A percentile compares a stretch with the other conserved stretches of the same genome.
These are phyloP conservation scores for Yamadazyma pseudoaaseri DNA, from an alignment of 1,139 yeast species.

Conservation along the genomic window DNA sequence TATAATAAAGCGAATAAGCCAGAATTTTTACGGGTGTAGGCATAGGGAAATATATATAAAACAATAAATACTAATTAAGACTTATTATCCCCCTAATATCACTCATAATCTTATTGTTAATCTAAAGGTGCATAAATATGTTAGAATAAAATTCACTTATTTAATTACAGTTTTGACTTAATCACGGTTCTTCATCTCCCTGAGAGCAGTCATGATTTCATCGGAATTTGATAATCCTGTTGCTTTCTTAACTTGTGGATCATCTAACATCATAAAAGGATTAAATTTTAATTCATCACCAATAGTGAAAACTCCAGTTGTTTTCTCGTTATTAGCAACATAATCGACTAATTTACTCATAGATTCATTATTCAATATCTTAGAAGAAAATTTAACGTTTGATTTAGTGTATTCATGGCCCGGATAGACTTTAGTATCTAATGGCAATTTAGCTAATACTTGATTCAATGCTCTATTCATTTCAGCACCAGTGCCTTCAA, in stretches of 20 bases:
- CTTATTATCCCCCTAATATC: no score
- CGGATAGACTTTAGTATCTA: slow-evolving; percentile 73
- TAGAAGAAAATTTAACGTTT: slow-evolving; percentile 73
- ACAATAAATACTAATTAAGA: no score
- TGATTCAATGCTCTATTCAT: slow-evolving; percentile 72
- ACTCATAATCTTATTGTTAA: not conserved
- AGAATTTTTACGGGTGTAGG: slow-evolving; percentile 29
- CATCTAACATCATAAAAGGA: slow-evolving; percentile 82
- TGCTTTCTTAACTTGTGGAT: slow-evolving; percentile 52
- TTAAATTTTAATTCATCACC: slow-evolving; percentile 79
- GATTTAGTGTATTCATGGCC: slow-evolving; percentile 95
- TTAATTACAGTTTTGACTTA: not conserved
- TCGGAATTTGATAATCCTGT: slow-evolving; percentile 39
- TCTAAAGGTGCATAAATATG: not conserved
- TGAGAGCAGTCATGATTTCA: slow-evolving; percentile 62
- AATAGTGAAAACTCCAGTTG: slow-evolving; percentile 84
- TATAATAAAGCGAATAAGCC: slow-evolving; percentile 32
- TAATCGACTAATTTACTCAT: slow-evolving; percentile 54
- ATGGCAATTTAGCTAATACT: slow-evolving; percentile 59
- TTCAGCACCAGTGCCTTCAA: slow-evolving; percentile 82
- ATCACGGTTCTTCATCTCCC: slow-evolving; percentile 61
- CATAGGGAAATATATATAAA: slow-evolving; percentile 1
- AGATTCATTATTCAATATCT: slow-evolving; percentile 56
- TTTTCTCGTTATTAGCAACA: slow-evolving; percentile 55
- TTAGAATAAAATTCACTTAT: no score